Evolutionary conservation across 805 yeast genomes (phyloP), one percentile per base, ranked within the genome.

Genomic region (Saccharomycopsis microspora): DNA sequence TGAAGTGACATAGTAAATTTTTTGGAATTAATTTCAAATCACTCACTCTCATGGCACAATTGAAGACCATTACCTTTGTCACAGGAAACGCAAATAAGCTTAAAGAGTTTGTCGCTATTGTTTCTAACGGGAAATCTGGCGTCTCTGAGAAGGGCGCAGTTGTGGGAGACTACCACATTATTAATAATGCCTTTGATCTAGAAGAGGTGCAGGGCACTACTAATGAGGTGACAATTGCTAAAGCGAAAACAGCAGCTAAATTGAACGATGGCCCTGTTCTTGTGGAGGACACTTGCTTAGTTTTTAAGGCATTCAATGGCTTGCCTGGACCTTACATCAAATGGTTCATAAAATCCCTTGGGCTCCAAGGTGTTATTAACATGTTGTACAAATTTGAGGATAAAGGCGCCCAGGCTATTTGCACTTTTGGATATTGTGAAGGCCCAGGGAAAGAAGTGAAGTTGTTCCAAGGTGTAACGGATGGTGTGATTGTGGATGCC

Each of bases 301-400:
- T 83, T 3, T 93, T 84, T 64, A 74, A 74, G 44, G 96, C 95
- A 1, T 71, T 82, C 59, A 80, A 84, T 45, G 82, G 80, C 10
- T 72, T 93, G 44, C 99, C 99, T 3, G 99, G 99, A 29, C 97
- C 97, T 1, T 86, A 87, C 55, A 76, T 80, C 64, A 90, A 90
- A 64, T 90, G 98, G 98, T 93, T 93, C 64, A 73, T 86, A 41
- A 69, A 79, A 53, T 65, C 75, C 9, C 62, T 89, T 55, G 97
- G 97, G 0, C 71, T 85, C 34, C 76, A 75, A 9, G 90, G 90
- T 2, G 66, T 90, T 47, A 84, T 80, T 50, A 79, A 82, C 57
- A 73, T 90, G 81, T 68, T 94, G 39, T 77, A 68, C 51, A 85
- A 85, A 36, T 93, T 84, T 60, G 89, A 82, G 43, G 85, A 86